Percentiles rank a stretch among this genome's conserved stretches.
These are phyloP conservation scores for Boletus rubescentipes DNA, from an alignment of 768 basidiomycete species.

Conservation along the genomic window DNA sequence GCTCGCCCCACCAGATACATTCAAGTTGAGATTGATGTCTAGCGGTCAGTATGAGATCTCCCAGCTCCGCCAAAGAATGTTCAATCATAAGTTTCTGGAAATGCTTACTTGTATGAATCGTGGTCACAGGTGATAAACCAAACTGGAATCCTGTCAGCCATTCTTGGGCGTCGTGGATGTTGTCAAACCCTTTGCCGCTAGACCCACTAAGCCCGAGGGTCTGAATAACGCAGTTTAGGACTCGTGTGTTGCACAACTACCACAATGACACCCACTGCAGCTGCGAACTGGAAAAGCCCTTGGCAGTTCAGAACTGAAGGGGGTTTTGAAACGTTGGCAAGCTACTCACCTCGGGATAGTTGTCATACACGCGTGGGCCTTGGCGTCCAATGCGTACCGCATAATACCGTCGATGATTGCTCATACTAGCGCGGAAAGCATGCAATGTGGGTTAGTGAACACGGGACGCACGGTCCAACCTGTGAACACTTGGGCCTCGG, in stretches of 20 bases:
- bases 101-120: conserved; percentile 21
- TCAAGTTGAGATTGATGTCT: conserved; percentile 23
- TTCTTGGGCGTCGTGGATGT: conserved; percentile 23
- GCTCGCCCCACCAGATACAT: conserved; percentile 8
- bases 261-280: conserved; percentile 19
- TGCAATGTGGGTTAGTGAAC: not conserved
- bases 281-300: conserved; percentile 19
- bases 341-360: conserved; percentile 26
- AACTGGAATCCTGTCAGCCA: conserved; percentile 24
- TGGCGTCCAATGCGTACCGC: conserved; percentile 36
- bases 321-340: not conserved
- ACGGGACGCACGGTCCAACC: not conserved
- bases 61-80: not conserved
- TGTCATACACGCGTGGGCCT: conserved; percentile 34
- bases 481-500: no score
- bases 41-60: not conserved
- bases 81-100: not conserved
- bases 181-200: conserved; percentile 35
- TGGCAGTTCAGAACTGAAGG: not conserved
- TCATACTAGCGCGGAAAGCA: conserved; percentile 10
- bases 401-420: conserved; percentile 28
- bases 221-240: conserved; percentile 11
- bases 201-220: conserved; percentile 31
- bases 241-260: not conserved
- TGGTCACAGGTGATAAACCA: conserved; percentile 5